Evolutionary conservation across 345 rosid genomes (phyloP).

Genomic region (Sonneratia alba): DNA sequence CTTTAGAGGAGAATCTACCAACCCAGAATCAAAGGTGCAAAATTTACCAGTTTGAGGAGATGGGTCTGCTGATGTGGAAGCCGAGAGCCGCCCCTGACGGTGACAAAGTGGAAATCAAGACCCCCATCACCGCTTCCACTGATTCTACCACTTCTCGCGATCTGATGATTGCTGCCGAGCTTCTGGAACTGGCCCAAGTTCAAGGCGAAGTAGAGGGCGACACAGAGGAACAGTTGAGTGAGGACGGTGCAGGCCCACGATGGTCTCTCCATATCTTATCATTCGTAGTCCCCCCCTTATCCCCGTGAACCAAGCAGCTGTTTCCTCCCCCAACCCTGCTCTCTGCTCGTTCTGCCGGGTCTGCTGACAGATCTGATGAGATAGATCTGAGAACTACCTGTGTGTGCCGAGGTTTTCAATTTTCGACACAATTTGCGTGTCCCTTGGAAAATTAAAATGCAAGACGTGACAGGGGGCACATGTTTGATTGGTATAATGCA

Average conservation of each 20-base stretch:
- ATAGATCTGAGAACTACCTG: too few relatives aligned
- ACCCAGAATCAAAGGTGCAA: conserved; percentile 4
- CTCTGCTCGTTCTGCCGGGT: not conserved
- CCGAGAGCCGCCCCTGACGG: conserved; percentile 56
- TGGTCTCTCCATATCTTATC: conserved; percentile 33
- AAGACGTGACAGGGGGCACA: not conserved
- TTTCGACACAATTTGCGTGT: not conserved
- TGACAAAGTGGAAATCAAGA: conserved; percentile 43
- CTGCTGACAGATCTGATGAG: not conserved
- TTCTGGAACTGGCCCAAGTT: conserved; percentile 46
- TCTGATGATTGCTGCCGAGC: conserved; percentile 2
- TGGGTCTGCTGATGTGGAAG: conserved; percentile 29
- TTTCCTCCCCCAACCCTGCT: not conserved
- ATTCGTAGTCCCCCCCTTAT: not conserved
- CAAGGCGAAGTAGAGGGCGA: conserved; percentile 46
- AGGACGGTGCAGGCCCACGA: conserved; percentile 53
- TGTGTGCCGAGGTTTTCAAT: too few relatives aligned
- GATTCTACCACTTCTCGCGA: not conserved
- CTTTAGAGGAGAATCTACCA: not conserved
- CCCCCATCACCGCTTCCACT: conserved; percentile 18
- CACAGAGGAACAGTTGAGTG: conserved; percentile 46
- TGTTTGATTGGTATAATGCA: not conserved
- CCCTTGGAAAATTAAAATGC: not conserved
- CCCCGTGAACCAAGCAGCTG: not conserved
- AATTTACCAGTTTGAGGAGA: conserved; percentile 60